phyloP scores from a whole-genome alignment of 2,329 filamentous ascomycete genomes.

The Herpotrichia juniperi region DNA sequence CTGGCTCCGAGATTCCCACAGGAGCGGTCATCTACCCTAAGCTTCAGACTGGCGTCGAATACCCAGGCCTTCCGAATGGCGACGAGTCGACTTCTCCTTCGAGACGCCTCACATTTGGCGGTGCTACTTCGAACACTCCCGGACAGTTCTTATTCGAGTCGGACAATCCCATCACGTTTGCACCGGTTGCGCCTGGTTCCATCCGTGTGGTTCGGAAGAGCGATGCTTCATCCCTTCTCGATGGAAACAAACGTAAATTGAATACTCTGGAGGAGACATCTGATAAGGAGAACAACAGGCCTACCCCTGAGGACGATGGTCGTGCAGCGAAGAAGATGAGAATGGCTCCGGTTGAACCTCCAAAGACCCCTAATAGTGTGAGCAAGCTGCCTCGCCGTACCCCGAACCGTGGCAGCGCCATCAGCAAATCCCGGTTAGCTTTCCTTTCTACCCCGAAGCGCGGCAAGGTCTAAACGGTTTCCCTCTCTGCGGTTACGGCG shows the following conservation, averaged over 20 bases:
- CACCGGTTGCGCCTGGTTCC: conserved; percentile 41
- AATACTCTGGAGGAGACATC: conserved; percentile 41
- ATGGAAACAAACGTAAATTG: conserved; percentile 54
- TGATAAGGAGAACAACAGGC: conserved; percentile 53
- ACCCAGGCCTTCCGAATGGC: conserved; percentile 43
- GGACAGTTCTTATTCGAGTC: conserved; percentile 58
- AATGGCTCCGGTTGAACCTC: conserved; percentile 23
- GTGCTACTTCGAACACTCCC: conserved; percentile 33
- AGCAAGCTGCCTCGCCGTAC: conserved; percentile 40
- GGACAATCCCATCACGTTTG: conserved; percentile 52
- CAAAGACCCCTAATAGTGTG: conserved; percentile 34
- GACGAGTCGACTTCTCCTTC: conserved; percentile 36
- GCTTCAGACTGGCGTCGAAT: conserved; percentile 37
- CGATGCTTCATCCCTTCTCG: conserved; percentile 39
- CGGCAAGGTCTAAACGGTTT: conserved; percentile 12
- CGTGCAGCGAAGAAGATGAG: conserved; percentile 44
- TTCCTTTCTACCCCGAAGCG: conserved; percentile 48
- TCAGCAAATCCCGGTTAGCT: conserved; percentile 46
- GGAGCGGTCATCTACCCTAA: conserved; percentile 40
- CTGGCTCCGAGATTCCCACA: conserved; percentile 39
- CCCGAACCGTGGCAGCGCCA: conserved; percentile 32
- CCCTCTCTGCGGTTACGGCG: neutral
- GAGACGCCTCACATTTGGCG: conserved; percentile 43
- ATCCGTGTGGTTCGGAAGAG: conserved; percentile 54
- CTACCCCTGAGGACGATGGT: conserved; percentile 27